Conservation (phyloP, 169 alveolate genomes). For the Plasmodium berghei region DNA sequence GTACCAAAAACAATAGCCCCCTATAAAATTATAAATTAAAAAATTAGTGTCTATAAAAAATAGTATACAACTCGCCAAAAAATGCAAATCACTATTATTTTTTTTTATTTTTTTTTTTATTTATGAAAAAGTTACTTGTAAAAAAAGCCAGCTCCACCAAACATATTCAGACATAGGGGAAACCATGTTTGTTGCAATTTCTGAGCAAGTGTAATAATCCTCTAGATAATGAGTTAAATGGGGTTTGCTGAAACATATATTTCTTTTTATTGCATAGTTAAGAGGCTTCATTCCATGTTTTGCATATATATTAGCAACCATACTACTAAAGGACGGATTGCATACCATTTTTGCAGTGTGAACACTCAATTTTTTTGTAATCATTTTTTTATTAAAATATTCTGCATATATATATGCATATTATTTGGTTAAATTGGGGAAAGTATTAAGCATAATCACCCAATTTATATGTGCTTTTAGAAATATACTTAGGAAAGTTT, state of each 20-base stretch:
- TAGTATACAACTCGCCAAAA: not conserved
- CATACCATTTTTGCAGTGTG: constrained; percentile 17
- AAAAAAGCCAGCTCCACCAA: constrained; percentile 80
- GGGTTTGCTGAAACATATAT: constrained; percentile 33
- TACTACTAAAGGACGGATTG: not conserved
- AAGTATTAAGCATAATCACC: too few relatives aligned
- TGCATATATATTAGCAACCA: not conserved
- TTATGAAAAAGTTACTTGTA: constrained; percentile 21
- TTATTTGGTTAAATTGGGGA: too few relatives aligned
- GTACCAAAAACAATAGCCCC: constrained; percentile 84
- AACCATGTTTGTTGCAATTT: constrained; percentile 81
- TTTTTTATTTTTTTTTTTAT: constrained; percentile 2
- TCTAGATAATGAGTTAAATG: constrained; percentile 78
- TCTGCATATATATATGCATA: not conserved
- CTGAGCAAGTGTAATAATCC: constrained; percentile 79
- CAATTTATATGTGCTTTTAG: too few relatives aligned
- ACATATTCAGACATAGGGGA: constrained; percentile 82
- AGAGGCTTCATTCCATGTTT: constrained; percentile 22
- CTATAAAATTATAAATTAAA: constrained; percentile 51
- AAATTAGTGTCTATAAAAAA: not conserved
- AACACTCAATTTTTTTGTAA: constrained; percentile 14
- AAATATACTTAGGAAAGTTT: too few relatives aligned
- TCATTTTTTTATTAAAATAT: constrained; percentile 1
- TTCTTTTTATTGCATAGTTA: constrained; percentile 7
- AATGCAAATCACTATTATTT: not conserved